A percentile compares a stretch with the other conserved stretches of the same genome.
These are phyloP conservation scores for Phytopythium litorale DNA, from an alignment of 352 stramenopile genomes.

Conservation along the genomic window DNA sequence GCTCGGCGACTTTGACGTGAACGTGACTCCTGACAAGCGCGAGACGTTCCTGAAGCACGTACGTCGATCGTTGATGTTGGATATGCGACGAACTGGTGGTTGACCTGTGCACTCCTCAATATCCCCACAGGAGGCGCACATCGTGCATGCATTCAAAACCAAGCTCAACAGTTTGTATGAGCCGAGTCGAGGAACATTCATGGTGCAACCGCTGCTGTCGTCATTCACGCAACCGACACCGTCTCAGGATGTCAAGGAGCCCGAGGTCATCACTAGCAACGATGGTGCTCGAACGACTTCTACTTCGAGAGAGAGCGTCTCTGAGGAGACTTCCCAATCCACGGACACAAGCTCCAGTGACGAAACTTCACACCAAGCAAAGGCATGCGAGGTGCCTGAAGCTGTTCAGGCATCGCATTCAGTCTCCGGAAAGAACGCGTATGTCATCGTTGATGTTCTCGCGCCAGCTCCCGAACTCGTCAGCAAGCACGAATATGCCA, in stretches of 20 bases:
- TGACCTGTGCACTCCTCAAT: neutral
- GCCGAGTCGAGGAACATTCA: conserved; percentile 54
- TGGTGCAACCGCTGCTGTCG: conserved; percentile 53
- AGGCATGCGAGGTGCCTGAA: neutral
- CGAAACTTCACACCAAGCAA: neutral
- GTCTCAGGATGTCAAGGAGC: conserved; percentile 11
- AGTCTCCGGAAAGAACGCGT: neutral
- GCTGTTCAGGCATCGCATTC: neutral
- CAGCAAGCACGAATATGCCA: neutral
- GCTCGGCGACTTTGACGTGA: conserved; percentile 92
- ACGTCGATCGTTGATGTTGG: conserved; percentile 6
- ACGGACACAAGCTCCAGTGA: neutral
- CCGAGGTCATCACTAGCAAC: neutral
- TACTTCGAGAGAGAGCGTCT: neutral
- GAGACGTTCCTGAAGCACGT: conserved; percentile 89
- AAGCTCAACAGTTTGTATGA: conserved; percentile 60
- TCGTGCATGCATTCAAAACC: conserved; percentile 59
- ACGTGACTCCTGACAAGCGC: conserved; percentile 97
- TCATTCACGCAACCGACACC: conserved; percentile 24
- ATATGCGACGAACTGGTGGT: neutral
- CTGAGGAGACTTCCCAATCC: neutral
- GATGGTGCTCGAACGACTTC: neutral
- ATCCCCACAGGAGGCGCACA: conserved; percentile 34
- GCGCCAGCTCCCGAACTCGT: neutral
- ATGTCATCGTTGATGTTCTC: neutral